Evolutionary conservation across 352 stramenopile genomes (phyloP), one percentile per base, ranked within the genome.

Genomic region (Pythium folliculosum): DNA sequence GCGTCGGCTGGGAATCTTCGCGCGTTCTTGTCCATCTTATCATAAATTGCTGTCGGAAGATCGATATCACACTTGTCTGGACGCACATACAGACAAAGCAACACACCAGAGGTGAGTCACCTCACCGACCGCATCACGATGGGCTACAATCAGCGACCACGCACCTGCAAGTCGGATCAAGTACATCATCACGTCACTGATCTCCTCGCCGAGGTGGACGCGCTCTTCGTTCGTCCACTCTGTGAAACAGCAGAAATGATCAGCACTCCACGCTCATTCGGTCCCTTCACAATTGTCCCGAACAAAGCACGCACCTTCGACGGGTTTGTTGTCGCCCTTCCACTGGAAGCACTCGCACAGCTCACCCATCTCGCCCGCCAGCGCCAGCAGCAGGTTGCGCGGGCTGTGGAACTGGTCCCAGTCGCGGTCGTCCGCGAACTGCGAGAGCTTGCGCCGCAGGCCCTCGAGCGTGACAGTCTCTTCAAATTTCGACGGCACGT

Each of bases 171-270:
- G 84, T 27, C 91, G 89, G n/a, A 99, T 82, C 16, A 98, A 76
- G 68, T 99, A 99, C 69, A 99, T 98, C 47, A 97, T 75, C 51
- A 99, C 96, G 78, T 99, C 97, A 22, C 95, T 97, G 25, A 99
- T 84, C 78, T 99, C 96, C 73, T 99, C 94, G 27, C 91, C 94
- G 5, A 99, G 66, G 61, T 98, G 95, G 56, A 95, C 87, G 17
- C 92, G 77, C 57, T 98, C 85, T 22, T 94, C 82, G 4, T 77
- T 48, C 14, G 75, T 85, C 84, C 78, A 96, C 58, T 89, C 87
- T 89, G 62, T 52, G 10, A 49, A 23, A 63, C 55, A 25, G 5
- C 12, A 19, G 1, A 40, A 40, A 14, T 7, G 35, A 40, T 40
- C n/a, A n/a, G n/a, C n/a, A n/a, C n/a, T n/a, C n/a, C n/a, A n/a